Base-by-base conservation (phyloP, 202 grass and related monocot genomes). In the Schoenoplectus triqueter region DNA sequence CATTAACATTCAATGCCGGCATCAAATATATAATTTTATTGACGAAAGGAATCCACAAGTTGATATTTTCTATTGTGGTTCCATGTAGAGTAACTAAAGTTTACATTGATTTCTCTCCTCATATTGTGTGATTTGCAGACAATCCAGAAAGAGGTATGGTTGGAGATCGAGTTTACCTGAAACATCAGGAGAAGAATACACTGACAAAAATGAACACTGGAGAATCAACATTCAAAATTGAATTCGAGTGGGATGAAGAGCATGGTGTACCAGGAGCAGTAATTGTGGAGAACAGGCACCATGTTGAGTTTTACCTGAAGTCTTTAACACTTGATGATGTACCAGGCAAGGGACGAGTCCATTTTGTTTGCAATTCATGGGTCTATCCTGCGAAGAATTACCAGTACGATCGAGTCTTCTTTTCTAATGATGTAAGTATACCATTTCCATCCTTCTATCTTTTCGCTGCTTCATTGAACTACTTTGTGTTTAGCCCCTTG, bases 301-400 rank as follows among this genome's bases (percentile, higher is more conserved):
- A 7, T 46, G 72, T 75, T 3, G 64, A 90, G 66, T 87, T 90
- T 72, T 87, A 47, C 63, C 85, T 90, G 20, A 90, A 90, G 46
- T 79, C 73, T 21, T n/a, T 90, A 19, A 85, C 88, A 7, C 21
- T 90, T 21, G 80, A 90, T 0, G 63, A 65, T n/a, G 40, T 87
- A 76, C 85, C 80, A 5, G 73, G 66, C 21, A 55, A 11, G 45
- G 85, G 73, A 4, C 7, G 17, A 0, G 64, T 90, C 22, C 88
- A 90, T 78, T 90, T 90, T 78, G 80, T 81, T n/a, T 90, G 88
- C 64, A 84, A 87, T 22, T 90, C 88, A 46, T 90, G 88, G 88
- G 74, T 90, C 15, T 90, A 87, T 9, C 81, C 88, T 1, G 56
- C 13, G 8, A 71, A 80, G 5, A 81, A 80, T 11, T 87, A 90